Base-by-base conservation (phyloP, 2,329 filamentous ascomycete genomes). In the Bimuria novae-zelandiae region DNA sequence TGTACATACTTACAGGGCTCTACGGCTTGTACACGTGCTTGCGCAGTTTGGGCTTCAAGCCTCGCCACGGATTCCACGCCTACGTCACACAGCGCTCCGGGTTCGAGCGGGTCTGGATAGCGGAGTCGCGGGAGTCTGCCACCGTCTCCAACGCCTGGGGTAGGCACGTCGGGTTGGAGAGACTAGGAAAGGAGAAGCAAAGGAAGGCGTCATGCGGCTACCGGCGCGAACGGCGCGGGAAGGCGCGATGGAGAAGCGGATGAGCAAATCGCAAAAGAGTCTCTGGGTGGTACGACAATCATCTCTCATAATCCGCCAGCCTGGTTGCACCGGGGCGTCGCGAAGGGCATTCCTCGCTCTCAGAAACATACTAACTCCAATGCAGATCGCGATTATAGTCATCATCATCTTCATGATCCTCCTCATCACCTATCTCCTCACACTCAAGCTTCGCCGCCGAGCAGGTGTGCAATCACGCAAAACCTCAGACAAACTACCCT, bases 321-420 rank as follows among this genome's bases (percentile, higher is more conserved):
- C 35, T 41, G 19, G 22, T 51, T 17, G 12, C 33, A 27, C 25
- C 25, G 5, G 25, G 6, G 25, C n/a, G n/a, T n/a, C n/a, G n/a
- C n/a, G n/a, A n/a, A n/a, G n/a, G n/a, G n/a, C n/a, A 27, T 10
- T 10, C 25, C 25, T 27, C 25, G 6, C 25, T 10, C 10, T 10
- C 25, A 27, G 25, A 27, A n/a, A n/a, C 22, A 23, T 46, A 10
- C 43, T 46, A 25, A 46, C 21, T 2, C 17, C 21, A 25, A 35
- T 25, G 16, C 43, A 73, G 70, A 63, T 71, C 29, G 54, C 59
- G 33, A 54, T 70, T 50, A 70, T 70, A 25, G 63, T 62, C 41
- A 45, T 63, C 14, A 53, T 62, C 44, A 57, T 71, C 48, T 68
- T 72, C 61, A 48, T 55, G 37, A 70, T 73, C 56, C 65, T 73